Evolutionary conservation across 805 yeast species (phyloP).

Genomic region (Jamesozyma gamospora): DNA sequence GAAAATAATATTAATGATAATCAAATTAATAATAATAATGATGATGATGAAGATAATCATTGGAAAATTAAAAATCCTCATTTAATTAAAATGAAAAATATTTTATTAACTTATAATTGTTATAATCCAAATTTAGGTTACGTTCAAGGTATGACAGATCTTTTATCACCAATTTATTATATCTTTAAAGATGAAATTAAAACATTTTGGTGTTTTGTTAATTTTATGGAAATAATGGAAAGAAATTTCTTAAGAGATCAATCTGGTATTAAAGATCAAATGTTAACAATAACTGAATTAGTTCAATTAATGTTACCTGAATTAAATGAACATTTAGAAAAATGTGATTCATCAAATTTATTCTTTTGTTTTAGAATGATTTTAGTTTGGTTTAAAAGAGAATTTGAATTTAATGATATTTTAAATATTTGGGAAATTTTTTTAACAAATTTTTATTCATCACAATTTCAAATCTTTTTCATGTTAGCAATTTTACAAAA

Average conservation of each 20-base stretch:
- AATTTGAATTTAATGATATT: constrained; percentile 69
- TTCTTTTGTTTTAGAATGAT: constrained; percentile 94
- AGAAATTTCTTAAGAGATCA: constrained; percentile 87
- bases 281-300: constrained; percentile 71
- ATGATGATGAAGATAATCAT: constrained; percentile 33
- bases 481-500: constrained; percentile 86
- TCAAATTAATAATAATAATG: constrained; percentile 11
- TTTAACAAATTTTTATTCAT: constrained; percentile 78
- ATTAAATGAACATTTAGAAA: constrained; percentile 69
- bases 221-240: constrained; percentile 91
- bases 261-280: constrained; percentile 84
- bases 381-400: constrained; percentile 91
- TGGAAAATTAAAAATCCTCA: constrained; percentile 68
- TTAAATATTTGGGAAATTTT: constrained; percentile 83
- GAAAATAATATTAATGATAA: constrained; percentile 17
- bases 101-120: constrained; percentile 78
- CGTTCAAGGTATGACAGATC: constrained; percentile 96
- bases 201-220: constrained; percentile 81
- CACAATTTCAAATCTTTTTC: constrained; percentile 81
- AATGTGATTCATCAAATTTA: constrained; percentile 80
- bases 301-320: constrained; percentile 87
- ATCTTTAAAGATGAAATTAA: constrained; percentile 58
- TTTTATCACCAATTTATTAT: constrained; percentile 75
- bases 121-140: constrained; percentile 79
- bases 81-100: constrained; percentile 59